Percentiles rank a stretch among this genome's conserved stretches.
Conservation (phyloP, 2,329 filamentous ascomycete genomes). For the Stachybotrys echinatus region DNA sequence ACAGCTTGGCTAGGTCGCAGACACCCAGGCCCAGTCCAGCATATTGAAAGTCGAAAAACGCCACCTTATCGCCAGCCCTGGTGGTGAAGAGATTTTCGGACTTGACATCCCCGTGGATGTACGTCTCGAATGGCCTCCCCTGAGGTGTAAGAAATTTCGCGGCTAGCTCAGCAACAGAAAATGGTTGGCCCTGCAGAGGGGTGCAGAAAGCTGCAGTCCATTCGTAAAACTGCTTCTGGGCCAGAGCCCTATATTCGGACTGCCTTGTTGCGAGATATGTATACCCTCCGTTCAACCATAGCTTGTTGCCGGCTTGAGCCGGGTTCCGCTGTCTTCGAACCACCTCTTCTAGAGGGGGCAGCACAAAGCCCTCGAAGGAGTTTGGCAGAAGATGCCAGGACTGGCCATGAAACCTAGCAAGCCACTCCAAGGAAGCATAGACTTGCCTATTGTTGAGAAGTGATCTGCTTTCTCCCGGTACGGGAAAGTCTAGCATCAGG, state of each 20-base stretch:
- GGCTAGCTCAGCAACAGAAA: constrained; percentile 45
- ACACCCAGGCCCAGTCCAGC: constrained; percentile 58
- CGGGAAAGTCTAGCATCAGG: constrained; percentile 44
- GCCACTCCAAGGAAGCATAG: constrained; percentile 53
- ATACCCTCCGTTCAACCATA: constrained; percentile 65
- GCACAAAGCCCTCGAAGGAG: constrained; percentile 30
- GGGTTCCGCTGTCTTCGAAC: constrained; percentile 15
- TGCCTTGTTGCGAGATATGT: constrained; percentile 61
- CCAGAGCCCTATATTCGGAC: constrained; percentile 48
- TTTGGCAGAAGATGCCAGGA: constrained; percentile 37
- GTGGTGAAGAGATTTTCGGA: constrained; percentile 63
- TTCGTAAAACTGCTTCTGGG: constrained; percentile 40
- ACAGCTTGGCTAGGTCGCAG: constrained; percentile 62
- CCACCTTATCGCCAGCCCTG: constrained; percentile 40
- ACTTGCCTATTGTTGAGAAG: constrained; percentile 43
- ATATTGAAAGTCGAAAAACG: constrained; percentile 68
- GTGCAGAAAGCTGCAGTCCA: constrained; percentile 49
- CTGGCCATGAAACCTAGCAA: constrained; percentile 54
- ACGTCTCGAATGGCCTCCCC: constrained; percentile 42
- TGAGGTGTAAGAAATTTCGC: constrained; percentile 44
- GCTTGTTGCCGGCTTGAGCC: constrained; percentile 12
- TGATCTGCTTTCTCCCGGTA: constrained; percentile 49
- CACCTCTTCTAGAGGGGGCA: constrained; percentile 52
- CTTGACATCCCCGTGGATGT: constrained; percentile 66
- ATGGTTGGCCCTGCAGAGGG: constrained; percentile 10